Conservation (phyloP, 2,329 filamentous ascomycete species). For the Beauveria sp. region DNA sequence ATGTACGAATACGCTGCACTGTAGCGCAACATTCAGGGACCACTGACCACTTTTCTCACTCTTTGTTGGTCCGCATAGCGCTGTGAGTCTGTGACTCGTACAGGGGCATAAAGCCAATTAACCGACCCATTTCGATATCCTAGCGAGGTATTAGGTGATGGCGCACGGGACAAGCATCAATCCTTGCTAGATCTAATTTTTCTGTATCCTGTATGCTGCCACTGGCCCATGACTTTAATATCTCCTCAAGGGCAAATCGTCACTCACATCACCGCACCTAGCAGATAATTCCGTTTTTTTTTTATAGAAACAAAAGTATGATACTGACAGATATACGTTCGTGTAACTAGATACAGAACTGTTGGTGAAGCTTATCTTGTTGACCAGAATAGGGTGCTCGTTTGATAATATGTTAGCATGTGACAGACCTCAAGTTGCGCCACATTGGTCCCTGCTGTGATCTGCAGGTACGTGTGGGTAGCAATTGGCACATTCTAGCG, state of each 20-base stretch:
- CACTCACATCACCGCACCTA: too few species aligned
- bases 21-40: too few species aligned
- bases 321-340: not conserved
- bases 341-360: not conserved
- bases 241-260: too few species aligned
- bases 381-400: not conserved
- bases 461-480: slow-evolving; percentile 1
- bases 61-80: not conserved
- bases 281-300: not conserved
- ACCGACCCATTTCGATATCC: not conserved
- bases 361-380: not conserved
- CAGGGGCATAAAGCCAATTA: not conserved
- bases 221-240: too few species aligned
- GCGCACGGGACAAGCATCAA: not conserved
- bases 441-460: not conserved
- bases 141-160: not conserved
- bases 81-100: not conserved
- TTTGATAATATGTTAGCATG: not conserved
- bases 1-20: too few species aligned
- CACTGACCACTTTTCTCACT: not conserved
- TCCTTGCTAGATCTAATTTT: too few species aligned
- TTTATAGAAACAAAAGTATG: not conserved
- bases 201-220: too few species aligned
- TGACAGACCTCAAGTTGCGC: not conserved
- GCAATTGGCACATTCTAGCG: not conserved